A percentile compares a stretch with the other conserved stretches of the same genome.
Evolutionary conservation across 768 basidiomycete species (phyloP).

Genomic region (Clavaria fumosa): DNA sequence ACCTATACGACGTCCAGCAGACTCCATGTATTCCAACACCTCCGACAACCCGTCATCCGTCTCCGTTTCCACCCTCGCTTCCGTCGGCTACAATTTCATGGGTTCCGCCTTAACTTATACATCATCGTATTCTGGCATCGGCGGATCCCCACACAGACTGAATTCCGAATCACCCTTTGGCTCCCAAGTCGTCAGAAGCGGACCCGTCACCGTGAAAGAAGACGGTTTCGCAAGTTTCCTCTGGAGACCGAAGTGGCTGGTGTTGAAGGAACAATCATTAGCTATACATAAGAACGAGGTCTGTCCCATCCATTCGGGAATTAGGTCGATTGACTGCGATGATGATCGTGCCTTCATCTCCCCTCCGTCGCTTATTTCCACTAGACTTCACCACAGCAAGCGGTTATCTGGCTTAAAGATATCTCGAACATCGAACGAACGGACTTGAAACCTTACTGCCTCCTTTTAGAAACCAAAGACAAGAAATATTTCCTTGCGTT

Average conservation of each 20-base stretch:
- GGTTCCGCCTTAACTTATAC: conserved; percentile 49
- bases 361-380: conserved; percentile 3
- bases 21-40: too few species aligned
- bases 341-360: neutral
- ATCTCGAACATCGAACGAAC: conserved; percentile 82
- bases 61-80: conserved; percentile 28
- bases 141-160: conserved; percentile 56
- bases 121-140: conserved; percentile 64
- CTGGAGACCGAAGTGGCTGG: conserved; percentile 83
- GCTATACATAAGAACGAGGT: conserved; percentile 89
- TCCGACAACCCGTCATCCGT: conserved; percentile 24
- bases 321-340: neutral
- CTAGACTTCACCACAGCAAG: conserved; percentile 42
- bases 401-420: conserved; percentile 51
- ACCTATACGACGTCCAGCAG: conserved; percentile 34
- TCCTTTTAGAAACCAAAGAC: conserved; percentile 74
- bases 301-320: conserved; percentile 15
- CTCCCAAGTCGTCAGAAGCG: conserved; percentile 45
- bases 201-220: conserved; percentile 81
- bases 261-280: conserved; percentile 67
- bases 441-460: conserved; percentile 89
- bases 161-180: conserved; percentile 18
- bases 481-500: conserved; percentile 69
- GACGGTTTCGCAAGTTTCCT: conserved; percentile 86
- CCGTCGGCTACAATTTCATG: conserved; percentile 43